Base-by-base conservation (phyloP, 768 basidiomycete species). In the Basidioascus undulatus region DNA sequence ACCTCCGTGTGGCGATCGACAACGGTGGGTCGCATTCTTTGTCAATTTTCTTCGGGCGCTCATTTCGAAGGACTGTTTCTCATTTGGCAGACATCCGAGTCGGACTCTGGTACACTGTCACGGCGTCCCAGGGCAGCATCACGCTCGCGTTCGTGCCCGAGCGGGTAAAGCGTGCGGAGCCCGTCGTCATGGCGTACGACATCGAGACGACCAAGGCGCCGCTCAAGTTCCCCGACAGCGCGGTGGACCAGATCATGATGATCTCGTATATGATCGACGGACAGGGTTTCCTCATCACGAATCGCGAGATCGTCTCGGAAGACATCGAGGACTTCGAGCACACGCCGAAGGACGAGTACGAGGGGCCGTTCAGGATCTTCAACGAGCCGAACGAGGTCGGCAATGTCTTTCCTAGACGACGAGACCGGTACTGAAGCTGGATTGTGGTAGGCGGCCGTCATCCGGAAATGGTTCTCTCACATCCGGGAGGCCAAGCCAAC, bases 191-290 rank as follows among this genome's bases (percentile, higher is more conserved):
- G 82, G 92, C 92, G 0, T 98, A 67, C 57, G 92, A 96, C 72
- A 98, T 98, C 54, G 92, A 98, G 59, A 87, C 83, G 15, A 89
- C 87, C 2, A 98, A 98, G 61, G 78, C 82, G n/a, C 89, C 92
- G n/a, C 71, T 96, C 51, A 96, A 96, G 59, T 96, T 96, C 55
- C 89, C 92, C 1, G 92, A 96, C 61, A 77, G 86, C 50, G 70
- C 72, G 6, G 75, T 82, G 20, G 92, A 96, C 62, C 87, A 94
- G 56, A 84, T 98, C 51, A 98, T 98, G 89, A 98, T 98, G 92
- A 96, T 98, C 47, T 98, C 92, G 33, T 98, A 96, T 60, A 96
- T 98, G 87, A 65, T 98, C 15, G 92, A 98, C 55, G 89, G 86
- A 0, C 55, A 61, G 57, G 92, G 92, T 0, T 98, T 79, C 55